Evolutionary conservation across 2,329 filamentous ascomycete species (phyloP), one percentile per base, ranked within the genome.

Genomic region (Boeremia exigua): DNA sequence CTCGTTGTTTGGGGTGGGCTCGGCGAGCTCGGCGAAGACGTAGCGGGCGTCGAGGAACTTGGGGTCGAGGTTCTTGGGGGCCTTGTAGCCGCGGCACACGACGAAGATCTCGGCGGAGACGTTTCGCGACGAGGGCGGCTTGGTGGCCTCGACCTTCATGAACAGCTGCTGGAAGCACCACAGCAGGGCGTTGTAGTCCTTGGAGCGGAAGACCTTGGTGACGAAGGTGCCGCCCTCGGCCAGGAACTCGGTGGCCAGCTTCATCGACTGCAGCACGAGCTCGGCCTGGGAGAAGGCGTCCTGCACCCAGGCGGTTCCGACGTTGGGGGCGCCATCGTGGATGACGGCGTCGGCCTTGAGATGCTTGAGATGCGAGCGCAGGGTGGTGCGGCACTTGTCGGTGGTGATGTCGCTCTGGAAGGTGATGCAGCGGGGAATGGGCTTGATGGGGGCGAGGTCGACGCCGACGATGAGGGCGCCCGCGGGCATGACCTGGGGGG

Each of bases 151-250:
- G 61, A 99, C 95, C 64, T 95, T 96, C 43, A 84, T 84, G 80
- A 99, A 99, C 0, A 99, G 83, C 76, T 99, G 95, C 74, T 96
- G 96, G 81, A 98, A 92, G 30, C 98, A 93, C 95, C 95, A 99
- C 44, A 98, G 84, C 40, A 99, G 79, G 55, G 92, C 88, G 74
- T 97, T 97, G 81, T 96, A 98, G 74, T 99, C 94, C 74, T 97
- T 98, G 30, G 91, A 96, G 60, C 95, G 82, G 82, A 99, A 99
- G 38, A 99, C 91, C 78, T 99, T 99, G 52, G 94, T 98, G 39
- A 98, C 93, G 63, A 98, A 98, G 8, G 88, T 94, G 61, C 95
- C 95, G 40, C 93, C 69, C 34, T 71, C 69, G 12, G 86, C 84
- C 54, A 99, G 79, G 67, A 99, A 99, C 65, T 99, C 94, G 0